Base-by-base conservation (phyloP, 139 green algal species). In the Chlorokybus atmophyticus region DNA sequence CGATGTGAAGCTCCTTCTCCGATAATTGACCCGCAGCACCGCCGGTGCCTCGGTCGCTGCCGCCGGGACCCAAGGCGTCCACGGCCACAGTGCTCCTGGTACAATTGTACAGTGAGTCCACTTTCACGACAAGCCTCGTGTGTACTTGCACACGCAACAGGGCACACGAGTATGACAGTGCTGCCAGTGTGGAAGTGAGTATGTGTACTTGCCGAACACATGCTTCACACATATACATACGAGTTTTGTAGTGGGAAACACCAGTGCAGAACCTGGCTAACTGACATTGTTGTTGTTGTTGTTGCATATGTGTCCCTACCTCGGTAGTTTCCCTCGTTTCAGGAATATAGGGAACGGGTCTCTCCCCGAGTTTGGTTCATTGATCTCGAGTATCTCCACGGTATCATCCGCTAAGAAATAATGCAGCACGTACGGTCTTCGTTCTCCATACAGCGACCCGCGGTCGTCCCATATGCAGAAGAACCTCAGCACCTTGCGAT, bases 351-450 rank as follows among this genome's bases (percentile, higher is more conserved):
- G 80, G 73, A 93, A 94, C 54, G 75, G 75, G 40, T 89, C 79
- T 25, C 82, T 75, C 4, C 87, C 85, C 7, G 29, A 77, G 72
- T 94, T 94, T 58, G 60, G 66, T 57, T 91, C 82, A 30, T 83
- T 49, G 35, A 44, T 44, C 35, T 96, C 87, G 40, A 92, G 74
- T 28, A 96, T 84, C 74, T 94, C 87, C 10, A 91, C 79, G 0
- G 78, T 90, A 76, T 93, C 81, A 59, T 94, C 86, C 62, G 88
- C 82, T 31, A 95, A 72, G 62, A 85, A 94, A 71, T 87, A 94
- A 68, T 93, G 85, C 56, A 97, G 66, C 47, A 58, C 51, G 63
- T 89, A 94, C 26, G 78, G 78, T 5, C 80, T 67, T n/a, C 82
- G 65, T 59, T 93, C 82, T 21, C 86, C 86, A 63, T 84, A 91